phyloP scores from a whole-genome alignment of 148 eudicot species.

The Selenicereus undatus region DNA sequence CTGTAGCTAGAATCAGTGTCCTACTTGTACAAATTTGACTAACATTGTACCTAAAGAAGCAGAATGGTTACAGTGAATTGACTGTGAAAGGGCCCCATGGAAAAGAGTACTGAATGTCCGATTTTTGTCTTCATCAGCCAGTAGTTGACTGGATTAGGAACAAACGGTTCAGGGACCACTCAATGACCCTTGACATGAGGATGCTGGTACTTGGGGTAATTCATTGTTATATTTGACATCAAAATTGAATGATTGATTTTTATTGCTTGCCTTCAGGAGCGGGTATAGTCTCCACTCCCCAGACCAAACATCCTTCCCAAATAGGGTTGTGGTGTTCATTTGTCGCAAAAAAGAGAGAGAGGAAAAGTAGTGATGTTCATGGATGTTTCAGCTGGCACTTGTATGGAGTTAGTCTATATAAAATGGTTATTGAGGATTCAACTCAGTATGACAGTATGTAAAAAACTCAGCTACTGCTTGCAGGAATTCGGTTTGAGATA shows the following conservation, averaged over 20 bases:
- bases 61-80: neutral
- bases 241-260: conserved; percentile 13
- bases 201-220: conserved; percentile 17
- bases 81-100: neutral
- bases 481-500: neutral
- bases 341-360: no score
- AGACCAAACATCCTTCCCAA: conserved; percentile 17
- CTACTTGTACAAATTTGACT: conserved; percentile 10
- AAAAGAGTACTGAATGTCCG: conserved; percentile 21
- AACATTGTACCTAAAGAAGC: conserved; percentile 10
- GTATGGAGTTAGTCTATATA: neutral
- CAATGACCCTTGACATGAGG: conserved; percentile 20
- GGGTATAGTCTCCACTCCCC: neutral
- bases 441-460: neutral
- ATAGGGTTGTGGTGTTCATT: neutral
- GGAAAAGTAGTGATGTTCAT: neutral
- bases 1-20: neutral
- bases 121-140: conserved; percentile 22
- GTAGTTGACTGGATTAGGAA: conserved; percentile 1
- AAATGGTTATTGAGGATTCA: neutral
- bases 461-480: neutral
- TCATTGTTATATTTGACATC: neutral
- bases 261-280: conserved; percentile 9
- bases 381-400: conserved; percentile 1
- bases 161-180: conserved; percentile 21